Conservation (phyloP, 1,284 basidiomycete species). For the Hortiboletus rubellus region DNA sequence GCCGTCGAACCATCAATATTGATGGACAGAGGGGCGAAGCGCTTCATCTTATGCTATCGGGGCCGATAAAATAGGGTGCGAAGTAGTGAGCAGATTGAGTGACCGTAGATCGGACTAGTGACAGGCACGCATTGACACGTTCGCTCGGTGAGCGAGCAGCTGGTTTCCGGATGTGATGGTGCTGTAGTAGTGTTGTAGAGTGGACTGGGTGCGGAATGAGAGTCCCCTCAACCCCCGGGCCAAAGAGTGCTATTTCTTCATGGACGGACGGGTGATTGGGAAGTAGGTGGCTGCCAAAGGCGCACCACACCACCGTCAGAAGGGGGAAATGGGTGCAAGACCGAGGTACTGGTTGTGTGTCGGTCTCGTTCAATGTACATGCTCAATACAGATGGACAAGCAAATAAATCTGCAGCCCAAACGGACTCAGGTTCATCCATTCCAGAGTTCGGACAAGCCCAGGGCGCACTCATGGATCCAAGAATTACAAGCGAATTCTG, state of each 20-base stretch:
- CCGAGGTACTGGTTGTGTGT: no score
- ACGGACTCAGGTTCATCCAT: not conserved
- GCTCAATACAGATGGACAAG: not conserved
- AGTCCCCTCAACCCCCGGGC: no score
- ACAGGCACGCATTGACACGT: not conserved
- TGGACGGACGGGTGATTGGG: not conserved
- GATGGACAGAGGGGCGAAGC: not conserved
- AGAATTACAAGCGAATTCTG: not conserved
- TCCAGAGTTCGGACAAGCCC: not conserved
- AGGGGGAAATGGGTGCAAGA: no score
- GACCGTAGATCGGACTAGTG: not conserved
- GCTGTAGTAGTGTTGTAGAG: no score
- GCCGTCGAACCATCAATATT: constrained; percentile 17
- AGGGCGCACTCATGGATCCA: not conserved
- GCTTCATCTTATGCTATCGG: not conserved
- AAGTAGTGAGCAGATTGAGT: not conserved
- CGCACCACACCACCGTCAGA: not conserved
- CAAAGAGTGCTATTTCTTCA: not conserved
- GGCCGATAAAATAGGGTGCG: constrained; percentile 5
- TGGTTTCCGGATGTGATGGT: not conserved
- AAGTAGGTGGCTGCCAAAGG: not conserved
- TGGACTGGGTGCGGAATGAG: not conserved
- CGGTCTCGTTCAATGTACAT: not conserved
- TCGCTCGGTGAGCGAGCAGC: not conserved
- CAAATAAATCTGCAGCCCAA: not conserved